phyloP scores from a whole-genome alignment of 371 early-diverging fungal species.

The Apophysomyces variabilis region DNA sequence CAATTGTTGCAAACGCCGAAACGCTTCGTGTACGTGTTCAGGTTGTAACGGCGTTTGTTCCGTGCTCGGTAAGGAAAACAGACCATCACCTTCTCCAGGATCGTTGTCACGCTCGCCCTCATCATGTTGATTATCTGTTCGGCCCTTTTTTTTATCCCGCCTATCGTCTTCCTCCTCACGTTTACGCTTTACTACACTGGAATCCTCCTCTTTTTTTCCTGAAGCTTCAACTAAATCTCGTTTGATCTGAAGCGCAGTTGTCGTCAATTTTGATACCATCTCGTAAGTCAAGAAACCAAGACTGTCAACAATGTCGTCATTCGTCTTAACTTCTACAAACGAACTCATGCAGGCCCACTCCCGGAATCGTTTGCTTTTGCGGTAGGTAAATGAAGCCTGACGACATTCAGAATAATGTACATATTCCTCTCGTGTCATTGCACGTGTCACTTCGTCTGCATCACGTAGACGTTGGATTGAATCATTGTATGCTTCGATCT shows the following conservation, averaged over 20 bases:
- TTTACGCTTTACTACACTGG: slow-evolving; percentile 32
- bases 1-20: slow-evolving; percentile 73
- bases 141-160: slow-evolving; percentile 12
- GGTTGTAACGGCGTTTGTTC: slow-evolving; percentile 84
- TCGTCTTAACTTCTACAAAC: slow-evolving; percentile 87
- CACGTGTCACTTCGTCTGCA: slow-evolving; percentile 92
- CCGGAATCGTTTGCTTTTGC: slow-evolving; percentile 92
- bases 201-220: slow-evolving; percentile 34
- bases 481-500: slow-evolving; percentile 86
- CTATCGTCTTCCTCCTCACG: slow-evolving; percentile 44
- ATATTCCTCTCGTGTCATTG: slow-evolving; percentile 98
- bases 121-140: slow-evolving; percentile 12
- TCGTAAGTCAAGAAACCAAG: slow-evolving; percentile 97
- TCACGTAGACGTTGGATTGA: slow-evolving; percentile 77
- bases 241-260: slow-evolving; percentile 85
- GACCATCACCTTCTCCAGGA: slow-evolving; percentile 38
- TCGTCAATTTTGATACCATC: slow-evolving; percentile 92
- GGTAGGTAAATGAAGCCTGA: slow-evolving; percentile 96
- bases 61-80: slow-evolving; percentile 79
- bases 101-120: neutral
- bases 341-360: slow-evolving; percentile 94
- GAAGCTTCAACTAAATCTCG: slow-evolving; percentile 37
- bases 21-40: slow-evolving; percentile 92
- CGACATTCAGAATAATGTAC: slow-evolving; percentile 98
- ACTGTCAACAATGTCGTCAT: slow-evolving; percentile 95